Evolutionary conservation across 306 rosid species (phyloP), one percentile per base, ranked within the genome.

Genomic region (Clitoria ternatea): DNA sequence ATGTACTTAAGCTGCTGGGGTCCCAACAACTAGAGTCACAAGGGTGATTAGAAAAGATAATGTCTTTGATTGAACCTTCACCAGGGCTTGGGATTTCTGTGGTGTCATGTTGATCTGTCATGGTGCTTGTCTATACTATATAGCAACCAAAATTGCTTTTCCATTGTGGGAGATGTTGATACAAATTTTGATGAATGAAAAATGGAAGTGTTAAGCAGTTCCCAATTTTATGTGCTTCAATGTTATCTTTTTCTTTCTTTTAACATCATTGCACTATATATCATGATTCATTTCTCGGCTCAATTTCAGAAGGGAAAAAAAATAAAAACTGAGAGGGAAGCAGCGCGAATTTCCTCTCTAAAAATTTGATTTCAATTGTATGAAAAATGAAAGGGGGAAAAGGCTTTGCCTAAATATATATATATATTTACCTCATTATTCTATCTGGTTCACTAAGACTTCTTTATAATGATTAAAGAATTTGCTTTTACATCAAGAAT

Each of bases 1-100:
- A 85, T 88, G 94, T 90, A 90, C 77, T 76, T 88, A 52, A 85
- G 91, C 7, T 63, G 81, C 17, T 81, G 85, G 85, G 73, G 77
- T 27, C 79, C 85, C 45, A 70, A 65, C 45, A 70, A 65, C n/a
- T 72, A 79, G 57, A 33, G 35, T 18, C 23, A 19, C 26, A 61
- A 57, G 20, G 39, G 13, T 57, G 53, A 29, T 61, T 14, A 9
- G 17, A 6, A 13, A 13, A 3, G 1, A 18, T 45, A 64, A 8
- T 18, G 15, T 17, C 35, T 63, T 29, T 63, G 52, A 30, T 32
- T 54, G 22, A 52, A 65, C 37, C 56, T 74, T 36, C 4, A 2
- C 24, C 61, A 59, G 33, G 19, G 66, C 13, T 33, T 32, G 3
- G 23, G 30, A 12, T 48, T 23, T 30, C 53, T 73, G 29, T n/a